phyloP scores from a whole-genome alignment of 2,329 filamentous ascomycete genomes.

The Nigrospora sphaerica region DNA sequence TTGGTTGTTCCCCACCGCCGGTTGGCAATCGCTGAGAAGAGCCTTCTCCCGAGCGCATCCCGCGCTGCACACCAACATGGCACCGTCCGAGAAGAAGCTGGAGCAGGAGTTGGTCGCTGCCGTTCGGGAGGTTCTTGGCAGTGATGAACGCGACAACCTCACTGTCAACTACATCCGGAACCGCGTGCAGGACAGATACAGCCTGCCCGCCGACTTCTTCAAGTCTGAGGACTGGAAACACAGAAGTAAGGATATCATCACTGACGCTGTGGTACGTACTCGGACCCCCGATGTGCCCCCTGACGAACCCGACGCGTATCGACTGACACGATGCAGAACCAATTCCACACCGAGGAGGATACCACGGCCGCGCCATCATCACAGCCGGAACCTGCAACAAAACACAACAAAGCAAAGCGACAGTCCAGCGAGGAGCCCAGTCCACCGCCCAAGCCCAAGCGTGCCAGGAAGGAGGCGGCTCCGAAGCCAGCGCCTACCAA shows the following conservation, averaged over 20 bases:
- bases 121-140: slow-evolving; percentile 37
- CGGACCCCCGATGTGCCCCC: not conserved
- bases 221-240: slow-evolving; percentile 44
- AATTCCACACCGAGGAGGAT: slow-evolving; percentile 6
- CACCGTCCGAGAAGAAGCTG: slow-evolving; percentile 17
- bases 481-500: slow-evolving; percentile 8
- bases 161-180: slow-evolving; percentile 53
- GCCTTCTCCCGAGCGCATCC: no score
- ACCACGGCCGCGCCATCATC: slow-evolving; percentile 1
- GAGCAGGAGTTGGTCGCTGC: slow-evolving; percentile 38
- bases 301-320: not conserved
- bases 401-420: slow-evolving; percentile 13
- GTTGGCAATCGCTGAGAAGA: no score
- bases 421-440: slow-evolving; percentile 24
- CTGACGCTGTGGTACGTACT: slow-evolving; percentile 42
- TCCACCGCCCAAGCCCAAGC: slow-evolving; percentile 25
- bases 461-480: slow-evolving; percentile 16
- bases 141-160: slow-evolving; percentile 34
- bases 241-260: slow-evolving; percentile 52
- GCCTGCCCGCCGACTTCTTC: slow-evolving; percentile 45
- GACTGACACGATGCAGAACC: slow-evolving; percentile 8
- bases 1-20: no score
- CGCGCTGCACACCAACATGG: not conserved
- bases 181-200: slow-evolving; percentile 39
- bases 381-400: slow-evolving; percentile 3